phyloP scores from a whole-genome alignment of 2,329 filamentous ascomycete genomes.

The Cytospora mali region DNA sequence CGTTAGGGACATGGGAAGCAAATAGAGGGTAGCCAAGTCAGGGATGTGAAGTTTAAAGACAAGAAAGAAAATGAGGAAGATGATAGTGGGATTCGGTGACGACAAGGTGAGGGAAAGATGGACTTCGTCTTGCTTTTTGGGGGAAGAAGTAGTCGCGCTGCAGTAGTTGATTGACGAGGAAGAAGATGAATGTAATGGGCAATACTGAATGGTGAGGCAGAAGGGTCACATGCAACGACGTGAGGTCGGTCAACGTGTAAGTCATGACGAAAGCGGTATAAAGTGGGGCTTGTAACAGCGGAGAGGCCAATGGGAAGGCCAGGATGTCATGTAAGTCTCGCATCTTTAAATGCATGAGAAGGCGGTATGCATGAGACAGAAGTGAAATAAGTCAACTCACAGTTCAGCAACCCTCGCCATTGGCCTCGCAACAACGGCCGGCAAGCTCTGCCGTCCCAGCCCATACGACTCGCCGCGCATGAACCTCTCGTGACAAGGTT shows the following conservation, averaged over 20 bases:
- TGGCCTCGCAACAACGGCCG: slow-evolving; percentile 74
- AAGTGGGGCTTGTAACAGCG: background rate
- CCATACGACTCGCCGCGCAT: slow-evolving; percentile 76
- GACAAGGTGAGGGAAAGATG: background rate
- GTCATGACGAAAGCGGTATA: slow-evolving; percentile 9
- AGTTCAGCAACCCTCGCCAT: slow-evolving; percentile 83
- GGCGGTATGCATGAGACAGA: background rate
- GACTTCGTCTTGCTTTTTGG: background rate
- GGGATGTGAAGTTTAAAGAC: slow-evolving; percentile 14
- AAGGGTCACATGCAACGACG: background rate
- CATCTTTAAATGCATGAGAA: background rate
- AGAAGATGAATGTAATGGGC: background rate
- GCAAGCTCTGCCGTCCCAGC: slow-evolving; percentile 72
- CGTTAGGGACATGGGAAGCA: background rate
- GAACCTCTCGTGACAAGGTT: slow-evolving; percentile 82
- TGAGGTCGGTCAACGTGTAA: background rate
- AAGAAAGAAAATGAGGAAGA: slow-evolving; percentile 21
- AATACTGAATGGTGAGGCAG: background rate
- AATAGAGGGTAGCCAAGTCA: slow-evolving; percentile 13
- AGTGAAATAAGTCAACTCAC: slow-evolving; percentile 56
- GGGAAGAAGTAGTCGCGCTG: background rate
- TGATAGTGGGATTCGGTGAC: background rate
- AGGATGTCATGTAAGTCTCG: slow-evolving; percentile 12
- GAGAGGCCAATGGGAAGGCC: slow-evolving; percentile 3
- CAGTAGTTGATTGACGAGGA: background rate